Evolutionary conservation across 495 filamentous ascomycete species (phyloP).

Genomic region (Rhizodiscina lignyota): DNA sequence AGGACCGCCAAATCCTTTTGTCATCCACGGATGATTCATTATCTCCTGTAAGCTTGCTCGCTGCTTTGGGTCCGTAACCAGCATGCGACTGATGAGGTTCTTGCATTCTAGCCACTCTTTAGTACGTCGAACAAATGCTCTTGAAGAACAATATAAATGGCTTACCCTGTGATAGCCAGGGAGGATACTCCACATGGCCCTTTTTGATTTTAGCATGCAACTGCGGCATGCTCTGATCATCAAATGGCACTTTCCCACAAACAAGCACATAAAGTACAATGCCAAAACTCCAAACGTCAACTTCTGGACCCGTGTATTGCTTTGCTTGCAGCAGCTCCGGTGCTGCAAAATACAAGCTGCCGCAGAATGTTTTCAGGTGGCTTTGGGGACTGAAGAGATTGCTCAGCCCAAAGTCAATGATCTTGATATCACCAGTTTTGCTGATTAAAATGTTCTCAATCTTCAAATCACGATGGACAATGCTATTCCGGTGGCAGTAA

Average conservation of each 20-base stretch:
- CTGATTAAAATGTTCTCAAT: constrained; percentile 99
- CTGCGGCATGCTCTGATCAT: constrained; percentile 98
- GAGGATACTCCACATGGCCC: constrained; percentile 86
- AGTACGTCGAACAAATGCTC: constrained; percentile 1
- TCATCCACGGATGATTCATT: constrained; percentile 94
- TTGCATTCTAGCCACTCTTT: constrained; percentile 69
- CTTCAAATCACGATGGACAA: constrained; percentile 94
- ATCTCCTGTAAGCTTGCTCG: constrained; percentile 81
- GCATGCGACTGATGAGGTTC: constrained; percentile 84
- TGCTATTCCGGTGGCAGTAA: constrained; percentile 97
- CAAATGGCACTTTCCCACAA: constrained; percentile 96
- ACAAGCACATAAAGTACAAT: constrained; percentile 98
- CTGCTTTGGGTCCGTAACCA: constrained; percentile 84
- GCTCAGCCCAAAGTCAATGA: constrained; percentile 97
- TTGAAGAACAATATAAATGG: constrained; percentile 6
- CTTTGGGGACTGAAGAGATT: constrained; percentile 83
- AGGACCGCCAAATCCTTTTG: constrained; percentile 70
- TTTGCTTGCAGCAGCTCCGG: constrained; percentile 87
- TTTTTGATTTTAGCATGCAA: constrained; percentile 99
- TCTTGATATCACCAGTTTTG: constrained; percentile 98
- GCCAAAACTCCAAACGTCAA: constrained; percentile 98
- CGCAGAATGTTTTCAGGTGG: constrained; percentile 92
- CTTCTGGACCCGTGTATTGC: constrained; percentile 90
- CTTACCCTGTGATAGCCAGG: constrained; percentile 77
- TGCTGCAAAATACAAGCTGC: constrained; percentile 94